Evolutionary conservation across 2,329 filamentous ascomycete species (phyloP), one percentile per base, ranked within the genome.

Genomic region (Aquanectria penicillioides): DNA sequence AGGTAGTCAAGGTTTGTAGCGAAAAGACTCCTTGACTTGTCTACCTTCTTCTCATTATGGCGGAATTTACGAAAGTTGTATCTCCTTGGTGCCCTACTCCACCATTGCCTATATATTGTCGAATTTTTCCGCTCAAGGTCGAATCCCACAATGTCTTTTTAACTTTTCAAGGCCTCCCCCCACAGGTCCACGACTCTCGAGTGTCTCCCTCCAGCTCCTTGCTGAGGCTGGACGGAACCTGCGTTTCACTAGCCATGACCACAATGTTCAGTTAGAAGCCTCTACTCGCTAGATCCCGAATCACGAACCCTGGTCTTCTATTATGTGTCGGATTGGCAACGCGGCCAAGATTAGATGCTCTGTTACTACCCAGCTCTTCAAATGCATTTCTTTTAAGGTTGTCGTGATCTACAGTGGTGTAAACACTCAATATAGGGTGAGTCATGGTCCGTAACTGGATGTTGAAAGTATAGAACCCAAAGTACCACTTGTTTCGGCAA

Each of bases 31-130:
- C 74, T 64, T 2, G 76, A 57, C n/a, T 69, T 70, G 51, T 76
- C 73, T 3, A 74, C 68, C 25, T 74, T 75, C 5, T 68, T 68
- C 12, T 72, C 66, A 26, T 76, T 67, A 15, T 75, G 74, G 1
- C 73, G 70, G 33, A 73, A 76, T 18, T 69, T 69, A 25, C 69
- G 67, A 31, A 75, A 75, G 29, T 64, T 60, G 6, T 71, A 75
- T 74, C 44, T 74, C 65, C 1, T 67, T 59, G 2, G 63, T 69
- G 20, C 67, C 71, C 4, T 52, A 65, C 9, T 69, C 66, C 7
- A 67, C 55, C 69, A 73, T 70, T 0, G 50, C 64, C 31, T 71
- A 47, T 2, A 71, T 59, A 36, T 65, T 70, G 17, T 67, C 61
- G 23, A 69, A 73, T 34, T 73, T n/a, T n/a, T 71, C 38, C 52